These are phyloP conservation scores for Cryptococcus sp. DNA, from an alignment of 1,284 basidiomycete genomes.

Conservation along the genomic window DNA sequence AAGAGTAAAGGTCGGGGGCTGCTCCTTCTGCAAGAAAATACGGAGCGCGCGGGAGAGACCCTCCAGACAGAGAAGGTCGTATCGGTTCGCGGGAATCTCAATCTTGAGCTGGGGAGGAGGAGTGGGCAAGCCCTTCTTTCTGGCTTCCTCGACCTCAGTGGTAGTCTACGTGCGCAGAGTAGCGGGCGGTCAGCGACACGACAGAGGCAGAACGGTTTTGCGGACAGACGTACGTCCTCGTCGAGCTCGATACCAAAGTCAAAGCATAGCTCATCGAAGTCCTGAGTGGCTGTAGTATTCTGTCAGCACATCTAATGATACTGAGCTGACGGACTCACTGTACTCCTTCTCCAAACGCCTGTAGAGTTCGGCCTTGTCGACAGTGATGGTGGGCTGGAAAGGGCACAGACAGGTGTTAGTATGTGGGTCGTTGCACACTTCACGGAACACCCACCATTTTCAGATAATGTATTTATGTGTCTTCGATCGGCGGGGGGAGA, in stretches of 20 bases:
- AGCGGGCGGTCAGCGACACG: neutral
- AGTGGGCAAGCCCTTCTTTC: conserved; percentile 74
- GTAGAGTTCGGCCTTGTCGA: conserved; percentile 94
- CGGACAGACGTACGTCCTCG: conserved; percentile 70
- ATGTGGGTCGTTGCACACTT: neutral
- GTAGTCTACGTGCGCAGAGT: conserved; percentile 69
- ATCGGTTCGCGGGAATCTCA: conserved; percentile 95
- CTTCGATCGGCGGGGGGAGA: neutral
- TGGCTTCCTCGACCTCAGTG: conserved; percentile 74
- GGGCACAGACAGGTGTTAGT: neutral
- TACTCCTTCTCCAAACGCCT: conserved; percentile 78
- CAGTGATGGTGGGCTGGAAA: conserved; percentile 77
- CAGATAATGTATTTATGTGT: neutral
- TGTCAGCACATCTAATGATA: neutral
- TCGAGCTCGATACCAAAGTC: conserved; percentile 97
- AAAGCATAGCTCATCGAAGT: conserved; percentile 94
- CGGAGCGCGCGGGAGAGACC: conserved; percentile 86
- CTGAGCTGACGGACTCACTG: conserved; percentile 55
- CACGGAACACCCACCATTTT: conserved; percentile 6
- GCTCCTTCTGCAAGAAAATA: conserved; percentile 73
- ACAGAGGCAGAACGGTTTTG: no score
- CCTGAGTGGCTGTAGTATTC: conserved; percentile 66
- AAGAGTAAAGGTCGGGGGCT: conserved; percentile 69
- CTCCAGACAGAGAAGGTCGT: conserved; percentile 96
- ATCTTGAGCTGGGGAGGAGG: conserved; percentile 95